Evolutionary conservation across 345 rosid species (phyloP).

Genomic region (Salix suchowensis): DNA sequence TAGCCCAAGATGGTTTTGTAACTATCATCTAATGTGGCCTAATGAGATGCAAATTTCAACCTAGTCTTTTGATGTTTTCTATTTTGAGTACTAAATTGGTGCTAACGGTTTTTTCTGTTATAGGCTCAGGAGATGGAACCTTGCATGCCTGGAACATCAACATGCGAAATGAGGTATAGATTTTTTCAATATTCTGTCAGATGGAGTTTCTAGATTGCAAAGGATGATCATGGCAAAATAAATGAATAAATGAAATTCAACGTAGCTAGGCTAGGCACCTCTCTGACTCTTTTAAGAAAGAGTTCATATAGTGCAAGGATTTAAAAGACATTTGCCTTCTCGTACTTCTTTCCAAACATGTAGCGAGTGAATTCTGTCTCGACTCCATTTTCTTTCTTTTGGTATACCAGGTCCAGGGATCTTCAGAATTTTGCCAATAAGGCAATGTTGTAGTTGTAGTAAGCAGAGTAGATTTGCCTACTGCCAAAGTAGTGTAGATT

Average conservation of each 20-base stretch:
- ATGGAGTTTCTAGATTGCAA: background rate
- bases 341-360: background rate
- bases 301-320: background rate
- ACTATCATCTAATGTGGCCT: background rate
- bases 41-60: background rate
- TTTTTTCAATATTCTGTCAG: background rate
- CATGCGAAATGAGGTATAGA: constrained; percentile 62
- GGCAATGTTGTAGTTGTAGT: background rate
- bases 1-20: background rate
- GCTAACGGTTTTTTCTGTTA: background rate
- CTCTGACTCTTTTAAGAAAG: background rate
- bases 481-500: background rate
- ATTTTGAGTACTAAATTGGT: background rate
- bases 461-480: background rate
- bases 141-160: constrained; percentile 89
- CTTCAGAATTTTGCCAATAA: background rate
- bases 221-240: background rate
- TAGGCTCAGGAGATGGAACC: constrained; percentile 95
- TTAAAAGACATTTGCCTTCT: background rate
- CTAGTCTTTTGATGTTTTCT: background rate
- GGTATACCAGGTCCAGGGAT: background rate
- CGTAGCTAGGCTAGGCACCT: background rate
- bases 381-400: background rate
- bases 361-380: background rate
- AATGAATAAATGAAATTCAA: background rate